Conservation (phyloP, 768 basidiomycete genomes). For the Mycena latifolia region DNA sequence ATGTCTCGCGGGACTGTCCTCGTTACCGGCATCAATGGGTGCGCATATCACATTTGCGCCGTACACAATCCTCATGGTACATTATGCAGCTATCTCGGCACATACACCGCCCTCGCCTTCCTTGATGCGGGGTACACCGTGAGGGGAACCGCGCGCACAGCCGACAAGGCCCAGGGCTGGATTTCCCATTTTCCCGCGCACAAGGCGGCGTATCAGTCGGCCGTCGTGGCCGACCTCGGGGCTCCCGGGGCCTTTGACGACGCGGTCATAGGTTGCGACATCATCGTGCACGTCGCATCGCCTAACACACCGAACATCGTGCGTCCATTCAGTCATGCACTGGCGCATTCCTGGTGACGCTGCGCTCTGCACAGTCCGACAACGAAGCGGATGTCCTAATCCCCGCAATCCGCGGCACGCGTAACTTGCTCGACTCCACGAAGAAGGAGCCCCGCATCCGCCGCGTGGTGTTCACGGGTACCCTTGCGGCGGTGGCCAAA, state of each 20-base stretch:
- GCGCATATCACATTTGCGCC: background rate
- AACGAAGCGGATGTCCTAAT: conserved; percentile 16
- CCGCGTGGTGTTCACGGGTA: conserved; percentile 56
- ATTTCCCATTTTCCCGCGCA: conserved; percentile 45
- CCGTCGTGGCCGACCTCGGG: conserved; percentile 57
- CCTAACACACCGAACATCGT: conserved; percentile 35
- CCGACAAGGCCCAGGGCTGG: conserved; percentile 56
- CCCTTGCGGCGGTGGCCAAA: conserved; percentile 38
- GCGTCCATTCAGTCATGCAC: background rate
- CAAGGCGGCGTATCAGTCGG: conserved; percentile 48
- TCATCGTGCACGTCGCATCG: conserved; percentile 50
- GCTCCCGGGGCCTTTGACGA: conserved; percentile 54
- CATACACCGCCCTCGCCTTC: conserved; percentile 45
- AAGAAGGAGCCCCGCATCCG: conserved; percentile 55
- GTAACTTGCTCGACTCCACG: conserved; percentile 49
- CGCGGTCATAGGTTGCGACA: conserved; percentile 60
- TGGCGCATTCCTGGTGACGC: background rate
- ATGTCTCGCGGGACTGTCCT: conserved; percentile 29
- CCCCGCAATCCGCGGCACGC: conserved; percentile 35
- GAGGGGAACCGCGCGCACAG: conserved; percentile 55
- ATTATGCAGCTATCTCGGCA: conserved; percentile 44
- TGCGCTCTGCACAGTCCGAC: conserved; percentile 2
- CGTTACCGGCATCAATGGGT: conserved; percentile 30
- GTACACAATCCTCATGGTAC: background rate
- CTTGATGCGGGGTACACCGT: conserved; percentile 50